phyloP scores from a whole-genome alignment of 1,284 basidiomycete species.

The Irpex rosettiformis region DNA sequence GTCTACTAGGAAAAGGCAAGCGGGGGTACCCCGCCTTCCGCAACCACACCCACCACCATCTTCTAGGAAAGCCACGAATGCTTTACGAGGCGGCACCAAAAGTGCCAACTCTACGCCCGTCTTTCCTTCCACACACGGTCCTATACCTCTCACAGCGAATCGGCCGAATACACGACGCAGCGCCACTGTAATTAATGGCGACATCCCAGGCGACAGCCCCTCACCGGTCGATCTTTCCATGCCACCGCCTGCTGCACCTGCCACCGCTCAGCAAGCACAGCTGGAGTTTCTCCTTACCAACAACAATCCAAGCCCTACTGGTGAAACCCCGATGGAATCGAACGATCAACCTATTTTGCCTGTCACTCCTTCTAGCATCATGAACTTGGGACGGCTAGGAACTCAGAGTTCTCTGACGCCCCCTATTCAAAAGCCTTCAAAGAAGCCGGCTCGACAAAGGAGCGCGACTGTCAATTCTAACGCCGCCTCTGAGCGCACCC shows the following conservation, averaged over 20 bases:
- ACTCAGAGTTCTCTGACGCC: slow-evolving; percentile 42
- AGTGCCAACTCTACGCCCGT: slow-evolving; percentile 64
- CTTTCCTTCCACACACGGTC: slow-evolving; percentile 35
- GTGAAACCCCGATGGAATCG: background rate
- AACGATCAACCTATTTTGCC: slow-evolving; percentile 47
- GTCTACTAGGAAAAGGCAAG: slow-evolving; percentile 47
- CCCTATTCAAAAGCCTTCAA: slow-evolving; percentile 18
- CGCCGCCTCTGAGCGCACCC: slow-evolving; percentile 21
- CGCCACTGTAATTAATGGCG: slow-evolving; percentile 17
- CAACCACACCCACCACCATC: background rate
- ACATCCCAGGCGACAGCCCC: slow-evolving; percentile 56
- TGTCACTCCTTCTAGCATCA: slow-evolving; percentile 83
- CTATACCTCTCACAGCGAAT: background rate
- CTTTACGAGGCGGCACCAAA: slow-evolving; percentile 38
- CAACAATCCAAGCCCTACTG: slow-evolving; percentile 14
- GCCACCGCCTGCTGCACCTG: slow-evolving; percentile 68
- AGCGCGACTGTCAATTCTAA: slow-evolving; percentile 8
- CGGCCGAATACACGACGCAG: slow-evolving; percentile 30
- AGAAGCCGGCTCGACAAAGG: slow-evolving; percentile 1
- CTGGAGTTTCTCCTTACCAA: slow-evolving; percentile 7
- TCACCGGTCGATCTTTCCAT: slow-evolving; percentile 82
- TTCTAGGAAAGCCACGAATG: slow-evolving; percentile 1
- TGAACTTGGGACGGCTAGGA: slow-evolving; percentile 73
- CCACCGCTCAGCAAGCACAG: slow-evolving; percentile 28
- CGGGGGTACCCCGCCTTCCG: slow-evolving; percentile 12